A percentile compares a stretch with the other conserved stretches of the same genome.
These are phyloP conservation scores for Priceomyces castillae DNA, from an alignment of 805 yeast species.

Conservation along the genomic window DNA sequence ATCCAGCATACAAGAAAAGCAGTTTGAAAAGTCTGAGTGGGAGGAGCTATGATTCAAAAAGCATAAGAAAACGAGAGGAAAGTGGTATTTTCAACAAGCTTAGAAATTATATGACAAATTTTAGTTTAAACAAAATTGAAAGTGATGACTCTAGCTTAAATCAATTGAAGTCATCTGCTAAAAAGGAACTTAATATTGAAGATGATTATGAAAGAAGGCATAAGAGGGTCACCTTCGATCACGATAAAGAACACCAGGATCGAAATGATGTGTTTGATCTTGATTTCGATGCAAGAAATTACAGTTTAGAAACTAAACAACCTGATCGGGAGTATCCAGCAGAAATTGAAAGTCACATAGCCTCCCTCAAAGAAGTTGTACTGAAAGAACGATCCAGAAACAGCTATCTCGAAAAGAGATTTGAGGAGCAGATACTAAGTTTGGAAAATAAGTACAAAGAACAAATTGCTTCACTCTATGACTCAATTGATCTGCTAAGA, in stretches of 20 bases:
- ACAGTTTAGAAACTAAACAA: constrained; percentile 5
- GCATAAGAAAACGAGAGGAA: not conserved
- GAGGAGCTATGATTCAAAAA: constrained; percentile 3
- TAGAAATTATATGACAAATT: constrained; percentile 12
- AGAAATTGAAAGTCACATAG: not conserved
- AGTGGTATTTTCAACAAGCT: constrained; percentile 11
- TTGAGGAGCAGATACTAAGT: constrained; percentile 1
- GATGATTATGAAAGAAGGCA: constrained; percentile 6
- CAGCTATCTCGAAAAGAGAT: not conserved
- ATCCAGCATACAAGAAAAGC: constrained; percentile 3
- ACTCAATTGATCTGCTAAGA: constrained; percentile 2
- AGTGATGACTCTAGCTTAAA: constrained; percentile 14
- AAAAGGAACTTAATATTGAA: constrained; percentile 9
- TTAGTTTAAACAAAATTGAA: constrained; percentile 13
- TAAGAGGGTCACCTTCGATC: constrained; percentile 15
- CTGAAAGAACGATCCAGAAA: constrained; percentile 7
- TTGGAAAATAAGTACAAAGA: constrained; percentile 4
- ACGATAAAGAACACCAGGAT: not conserved
- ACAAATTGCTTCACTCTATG: constrained; percentile 4
- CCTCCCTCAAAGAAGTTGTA: not conserved
- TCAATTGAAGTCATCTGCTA: constrained; percentile 16
- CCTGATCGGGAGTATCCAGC: constrained; percentile 1
- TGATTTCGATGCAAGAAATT: constrained; percentile 12
- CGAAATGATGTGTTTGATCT: constrained; percentile 8
- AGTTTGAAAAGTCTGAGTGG: not conserved